These are phyloP conservation scores for Rasamsonia emersonii DNA, from an alignment of 2,329 filamentous ascomycete genomes.

Conservation along the genomic window DNA sequence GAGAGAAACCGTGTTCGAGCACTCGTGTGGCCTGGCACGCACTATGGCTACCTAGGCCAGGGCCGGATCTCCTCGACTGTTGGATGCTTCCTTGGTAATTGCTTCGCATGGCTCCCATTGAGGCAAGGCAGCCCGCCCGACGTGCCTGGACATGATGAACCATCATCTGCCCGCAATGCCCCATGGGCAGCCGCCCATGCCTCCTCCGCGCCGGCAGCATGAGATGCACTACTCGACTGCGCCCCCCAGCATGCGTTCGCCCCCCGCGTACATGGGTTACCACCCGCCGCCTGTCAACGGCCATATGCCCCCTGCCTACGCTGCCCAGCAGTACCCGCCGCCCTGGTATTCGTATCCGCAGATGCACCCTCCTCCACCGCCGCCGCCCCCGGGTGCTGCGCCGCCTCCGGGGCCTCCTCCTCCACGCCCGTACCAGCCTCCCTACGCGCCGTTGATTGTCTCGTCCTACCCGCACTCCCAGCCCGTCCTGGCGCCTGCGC, in stretches of 20 bases:
- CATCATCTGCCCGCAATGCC: constrained; percentile 36
- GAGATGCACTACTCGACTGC: constrained; percentile 35
- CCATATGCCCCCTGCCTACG: constrained; percentile 38
- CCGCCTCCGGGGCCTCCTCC: constrained; percentile 32
- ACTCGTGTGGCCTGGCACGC: constrained; percentile 13
- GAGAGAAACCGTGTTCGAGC: constrained; percentile 7
- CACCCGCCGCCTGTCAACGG: constrained; percentile 51
- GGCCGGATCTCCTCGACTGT: constrained; percentile 12
- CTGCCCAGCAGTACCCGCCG: constrained; percentile 35
- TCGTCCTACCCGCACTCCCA: constrained; percentile 36
- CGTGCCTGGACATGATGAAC: constrained; percentile 35
- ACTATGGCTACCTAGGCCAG: constrained; percentile 30
- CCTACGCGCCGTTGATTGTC: constrained; percentile 36
- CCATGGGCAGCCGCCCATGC: constrained; percentile 44
- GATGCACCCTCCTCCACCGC: constrained; percentile 26
- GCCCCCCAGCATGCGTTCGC: constrained; percentile 46
- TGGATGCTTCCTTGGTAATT: constrained; percentile 13
- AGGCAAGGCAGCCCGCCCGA: constrained; percentile 26
- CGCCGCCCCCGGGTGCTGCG: constrained; percentile 37
- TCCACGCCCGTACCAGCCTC: constrained; percentile 31
- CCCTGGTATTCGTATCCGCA: constrained; percentile 38
- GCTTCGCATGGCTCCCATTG: constrained; percentile 33
- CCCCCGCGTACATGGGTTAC: constrained; percentile 51
- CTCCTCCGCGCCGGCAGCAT: constrained; percentile 37
- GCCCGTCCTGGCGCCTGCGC: constrained; percentile 29